Base-by-base conservation (phyloP, 2,329 filamentous ascomycete species). In the Pseudophaeomoniella oleicola region DNA sequence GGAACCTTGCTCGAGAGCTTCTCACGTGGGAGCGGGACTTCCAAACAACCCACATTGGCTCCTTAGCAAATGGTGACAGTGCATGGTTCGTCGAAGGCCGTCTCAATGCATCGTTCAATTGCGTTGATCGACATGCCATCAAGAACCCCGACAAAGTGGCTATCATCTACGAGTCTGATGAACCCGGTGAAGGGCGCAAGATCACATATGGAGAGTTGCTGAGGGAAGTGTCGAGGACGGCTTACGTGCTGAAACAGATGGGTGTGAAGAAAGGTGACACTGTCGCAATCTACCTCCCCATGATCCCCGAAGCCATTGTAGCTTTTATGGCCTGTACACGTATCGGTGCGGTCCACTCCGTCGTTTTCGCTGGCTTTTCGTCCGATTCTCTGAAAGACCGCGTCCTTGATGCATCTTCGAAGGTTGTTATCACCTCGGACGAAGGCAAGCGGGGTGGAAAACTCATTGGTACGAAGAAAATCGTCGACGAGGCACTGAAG, bases 121-220 rank as follows among this genome's bases (percentile, higher is more conserved):
- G 86, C 54, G 79, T 98, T 45, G 90, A 98, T 55, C 83, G 90
- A 43, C 88, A 96, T 60, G 90, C 90, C n/a, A 74, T 92, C 63
- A 86, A 87, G 63, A 78, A 94, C 63, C 90, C 90, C 34, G 67
- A 96, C 64, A 85, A 81, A 64, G 77, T 90, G 34, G 90, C 90
- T 57, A 93, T 98, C 63, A 94, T 96, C 65, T 98, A 96, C 67
- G 90, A 98, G 67, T 88, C 87, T 42, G 90, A 98, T 53, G 90
- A 98, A 63, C 75, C 80, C 30, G 70, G 63, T 37, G 81, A 93
- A 55, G 87, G 90, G 54, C 85, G 88, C 47, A 87, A 72, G 46
- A 80, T 98, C 58, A 90, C 84, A 46, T 98, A 96, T 51, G 75
- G 81, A 50, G 87, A 98, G 71, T 80, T 98, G 36, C 74, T 96